Evolutionary conservation across 305 asterid genomes (phyloP), one percentile per base, ranked within the genome.

Genomic region (Withania somnifera): DNA sequence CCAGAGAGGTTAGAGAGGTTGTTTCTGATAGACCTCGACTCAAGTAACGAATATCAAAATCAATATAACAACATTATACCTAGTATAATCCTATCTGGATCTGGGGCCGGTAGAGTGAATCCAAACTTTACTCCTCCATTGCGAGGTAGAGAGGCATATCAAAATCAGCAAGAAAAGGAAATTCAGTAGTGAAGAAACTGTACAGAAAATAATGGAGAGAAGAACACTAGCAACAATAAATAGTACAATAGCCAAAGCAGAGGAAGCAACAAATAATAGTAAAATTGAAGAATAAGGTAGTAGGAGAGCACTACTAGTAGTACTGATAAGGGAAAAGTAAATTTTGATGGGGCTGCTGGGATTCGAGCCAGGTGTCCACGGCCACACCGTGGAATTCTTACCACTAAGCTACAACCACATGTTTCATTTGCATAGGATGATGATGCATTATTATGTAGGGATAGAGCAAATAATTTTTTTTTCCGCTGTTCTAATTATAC

Each of bases 301-400:
- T 60, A 60, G 38, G 68, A 32, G 38, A 26, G 19, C 15, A 7
- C 15, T 30, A 7, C 15, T 26, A 26, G 13, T 26, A 60, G 13
- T 60, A 26, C 4, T 6, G 38, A 13, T 0, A 26, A 60, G 68
- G 36, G 19, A 60, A 26, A 60, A 26, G 14, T 6, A 60, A 26
- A 60, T 60, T 60, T 60, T 24, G 38, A 30, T 90, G 98, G 92
- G 98, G 97, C 97, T 92, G 97, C 95, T 96, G 94, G 97, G 97
- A 94, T 96, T 93, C 98, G 97, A 93, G 98, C 97, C 97, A 96
- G 98, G 97, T 94, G 93, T 93, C 98, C 97, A 93, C 94, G 95
- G 97, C 98, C 99, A 94, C 98, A 94, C 90, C 95, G 94, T 92
- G 95, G 97, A 93, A 92, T 92, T 96, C 99, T 96, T 32, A 93